Evolutionary conservation across 345 rosid species (phyloP).

Genomic region (Camelina neglecta): DNA sequence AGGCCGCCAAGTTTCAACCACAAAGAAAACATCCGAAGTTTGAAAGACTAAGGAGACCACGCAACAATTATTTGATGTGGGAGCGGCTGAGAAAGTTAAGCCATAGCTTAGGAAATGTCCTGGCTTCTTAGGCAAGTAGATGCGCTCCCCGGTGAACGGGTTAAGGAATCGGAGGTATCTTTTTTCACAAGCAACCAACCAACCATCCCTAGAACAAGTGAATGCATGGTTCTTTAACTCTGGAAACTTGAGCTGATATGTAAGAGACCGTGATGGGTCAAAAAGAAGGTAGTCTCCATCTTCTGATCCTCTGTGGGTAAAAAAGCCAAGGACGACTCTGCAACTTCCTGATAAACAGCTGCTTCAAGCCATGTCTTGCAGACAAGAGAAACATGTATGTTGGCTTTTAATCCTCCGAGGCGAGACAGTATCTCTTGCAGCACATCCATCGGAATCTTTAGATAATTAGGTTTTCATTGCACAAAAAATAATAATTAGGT

Average conservation of each 20-base stretch:
- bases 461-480: no score
- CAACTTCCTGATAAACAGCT: constrained; percentile 2
- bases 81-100: no score
- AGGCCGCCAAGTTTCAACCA: no score
- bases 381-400: not conserved
- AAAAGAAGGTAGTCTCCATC: not conserved
- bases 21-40: no score
- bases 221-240: not conserved
- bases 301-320: not conserved
- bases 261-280: not conserved
- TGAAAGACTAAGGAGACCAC: no score
- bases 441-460: not conserved
- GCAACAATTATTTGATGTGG: no score
- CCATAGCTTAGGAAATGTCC: no score
- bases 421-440: not conserved
- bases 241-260: not conserved
- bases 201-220: not conserved
- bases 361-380: not conserved
- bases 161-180: not conserved
- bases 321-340: not conserved
- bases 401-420: not conserved
- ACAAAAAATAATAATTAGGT: no score
- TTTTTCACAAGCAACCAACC: constrained; percentile 14
- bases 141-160: no score
- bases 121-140: no score